Evolutionary conservation across 345 rosid genomes (phyloP).

Genomic region (Pseudoturritis turrita): DNA sequence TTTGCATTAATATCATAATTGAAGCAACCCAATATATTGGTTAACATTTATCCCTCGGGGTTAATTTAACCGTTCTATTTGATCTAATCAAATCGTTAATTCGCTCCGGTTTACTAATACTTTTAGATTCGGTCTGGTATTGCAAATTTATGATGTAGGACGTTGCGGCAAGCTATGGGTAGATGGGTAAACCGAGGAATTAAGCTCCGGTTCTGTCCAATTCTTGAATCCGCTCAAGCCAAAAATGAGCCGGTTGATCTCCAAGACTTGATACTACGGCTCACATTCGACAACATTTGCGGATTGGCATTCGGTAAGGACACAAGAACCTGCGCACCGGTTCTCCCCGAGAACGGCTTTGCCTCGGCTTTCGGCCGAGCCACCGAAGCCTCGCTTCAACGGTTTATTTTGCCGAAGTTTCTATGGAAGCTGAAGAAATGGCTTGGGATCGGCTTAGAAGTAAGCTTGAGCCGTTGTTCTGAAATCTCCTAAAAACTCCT

Average conservation of each 20-base stretch:
- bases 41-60: not conserved
- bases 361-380: slow-evolving; percentile 83
- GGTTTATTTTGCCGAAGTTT: slow-evolving; percentile 78
- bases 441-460: slow-evolving; percentile 83
- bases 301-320: slow-evolving; percentile 93
- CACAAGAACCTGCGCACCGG: slow-evolving; percentile 74
- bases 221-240: slow-evolving; percentile 60
- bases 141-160: slow-evolving; percentile 30
- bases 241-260: slow-evolving; percentile 58
- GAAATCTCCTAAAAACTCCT: no score
- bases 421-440: slow-evolving; percentile 82
- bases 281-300: slow-evolving; percentile 92
- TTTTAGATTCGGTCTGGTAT: not conserved
- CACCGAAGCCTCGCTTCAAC: slow-evolving; percentile 84
- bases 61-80: not conserved
- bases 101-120: not conserved
- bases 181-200: slow-evolving; percentile 86
- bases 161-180: slow-evolving; percentile 94
- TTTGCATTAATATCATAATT: not conserved
- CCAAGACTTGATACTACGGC: slow-evolving; percentile 83
- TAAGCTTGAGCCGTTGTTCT: slow-evolving; percentile 56
- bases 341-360: slow-evolving; percentile 65
- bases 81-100: not conserved
- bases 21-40: not conserved
- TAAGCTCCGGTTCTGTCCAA: slow-evolving; percentile 64